Conservation (phyloP, 768 basidiomycete species). For the Dictyophora rubrovolvata region DNA sequence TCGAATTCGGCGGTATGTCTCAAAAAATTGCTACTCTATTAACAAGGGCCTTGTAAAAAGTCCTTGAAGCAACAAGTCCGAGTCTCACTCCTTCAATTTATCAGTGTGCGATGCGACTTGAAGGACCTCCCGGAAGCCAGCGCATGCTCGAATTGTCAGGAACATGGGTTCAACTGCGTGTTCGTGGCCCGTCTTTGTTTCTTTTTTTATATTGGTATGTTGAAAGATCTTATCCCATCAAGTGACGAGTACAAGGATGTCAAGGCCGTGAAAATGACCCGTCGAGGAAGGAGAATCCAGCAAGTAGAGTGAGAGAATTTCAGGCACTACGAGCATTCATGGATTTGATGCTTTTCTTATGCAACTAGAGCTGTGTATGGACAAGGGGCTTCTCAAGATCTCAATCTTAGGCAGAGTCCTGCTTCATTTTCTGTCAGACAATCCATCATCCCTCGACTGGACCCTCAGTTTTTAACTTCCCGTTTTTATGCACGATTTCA, state of each 20-base stretch:
- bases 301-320: slow-evolving; percentile 66
- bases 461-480: slow-evolving; percentile 71
- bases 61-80: not conserved
- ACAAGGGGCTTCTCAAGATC: slow-evolving; percentile 36
- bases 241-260: slow-evolving; percentile 91
- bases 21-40: slow-evolving; percentile 9
- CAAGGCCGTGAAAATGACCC: slow-evolving; percentile 78
- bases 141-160: slow-evolving; percentile 82
- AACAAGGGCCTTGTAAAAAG: not conserved
- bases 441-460: slow-evolving; percentile 59
- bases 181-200: slow-evolving; percentile 31
- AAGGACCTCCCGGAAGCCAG: slow-evolving; percentile 62
- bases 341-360: not conserved
- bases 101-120: slow-evolving; percentile 85
- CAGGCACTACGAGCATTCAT: slow-evolving; percentile 10
- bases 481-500: slow-evolving; percentile 79
- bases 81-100: too few species aligned
- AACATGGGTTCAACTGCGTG: slow-evolving; percentile 90
- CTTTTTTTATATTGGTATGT: not conserved
- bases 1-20: slow-evolving; percentile 66
- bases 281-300: slow-evolving; percentile 69
- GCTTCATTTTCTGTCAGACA: slow-evolving; percentile 13
- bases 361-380: slow-evolving; percentile 36
- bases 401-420: slow-evolving; percentile 21
- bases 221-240: slow-evolving; percentile 7